Evolutionary conservation across 2,329 filamentous ascomycete genomes (phyloP).

Genomic region (Intubia oerlemansii): DNA sequence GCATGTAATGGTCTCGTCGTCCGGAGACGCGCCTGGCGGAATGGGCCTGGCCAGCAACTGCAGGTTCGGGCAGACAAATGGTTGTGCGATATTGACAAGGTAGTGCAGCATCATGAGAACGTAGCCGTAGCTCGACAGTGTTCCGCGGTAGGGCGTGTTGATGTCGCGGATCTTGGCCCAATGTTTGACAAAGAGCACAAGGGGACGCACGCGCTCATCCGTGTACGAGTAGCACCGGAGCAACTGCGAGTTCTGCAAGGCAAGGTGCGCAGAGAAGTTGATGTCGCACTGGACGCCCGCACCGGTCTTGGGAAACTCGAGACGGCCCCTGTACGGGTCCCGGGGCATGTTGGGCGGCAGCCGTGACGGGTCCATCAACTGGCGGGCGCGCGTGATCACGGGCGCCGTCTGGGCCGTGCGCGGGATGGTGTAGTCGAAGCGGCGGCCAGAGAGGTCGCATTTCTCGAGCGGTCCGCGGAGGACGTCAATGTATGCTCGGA

Average conservation of each 20-base stretch:
- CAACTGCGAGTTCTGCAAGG: slow-evolving; percentile 63
- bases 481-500: slow-evolving; percentile 27
- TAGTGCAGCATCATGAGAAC: slow-evolving; percentile 86
- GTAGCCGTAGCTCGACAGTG: slow-evolving; percentile 76
- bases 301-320: slow-evolving; percentile 59
- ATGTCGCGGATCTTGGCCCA: slow-evolving; percentile 77
- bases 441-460: slow-evolving; percentile 5
- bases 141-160: slow-evolving; percentile 72
- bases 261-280: slow-evolving; percentile 73
- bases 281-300: slow-evolving; percentile 81
- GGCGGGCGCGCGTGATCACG: slow-evolving; percentile 21
- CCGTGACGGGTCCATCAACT: slow-evolving; percentile 26
- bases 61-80: slow-evolving; percentile 70
- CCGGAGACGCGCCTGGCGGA: too few species aligned
- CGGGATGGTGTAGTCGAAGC: slow-evolving; percentile 17
- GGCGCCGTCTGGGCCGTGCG: slow-evolving; percentile 14
- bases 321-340: slow-evolving; percentile 32
- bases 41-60: slow-evolving; percentile 32
- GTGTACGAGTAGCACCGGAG: slow-evolving; percentile 66
- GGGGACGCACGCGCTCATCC: slow-evolving; percentile 53
- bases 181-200: slow-evolving; percentile 74
- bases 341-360: slow-evolving; percentile 27
- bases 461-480: slow-evolving; percentile 19
- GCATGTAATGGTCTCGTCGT: slow-evolving; percentile 23
- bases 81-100: slow-evolving; percentile 58